phyloP scores from a whole-genome alignment of 208 protist genomes.

The Wallacemonas rigidus region DNA sequence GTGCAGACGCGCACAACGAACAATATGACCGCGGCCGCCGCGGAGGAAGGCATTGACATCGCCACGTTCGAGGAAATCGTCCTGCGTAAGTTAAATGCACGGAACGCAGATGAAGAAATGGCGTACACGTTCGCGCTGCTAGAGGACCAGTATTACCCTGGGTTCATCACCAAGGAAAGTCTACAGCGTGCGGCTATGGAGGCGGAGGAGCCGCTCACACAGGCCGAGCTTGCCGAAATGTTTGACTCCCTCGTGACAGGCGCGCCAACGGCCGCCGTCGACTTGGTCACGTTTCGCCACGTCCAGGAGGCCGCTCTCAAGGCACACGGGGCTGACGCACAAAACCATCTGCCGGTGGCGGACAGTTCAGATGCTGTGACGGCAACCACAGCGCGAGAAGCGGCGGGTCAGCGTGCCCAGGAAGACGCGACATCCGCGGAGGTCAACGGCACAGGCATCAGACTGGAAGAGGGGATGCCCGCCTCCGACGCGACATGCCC shows the following conservation, averaged over 20 bases:
- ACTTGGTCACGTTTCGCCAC: conserved; percentile 71
- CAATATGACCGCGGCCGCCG: conserved; percentile 11
- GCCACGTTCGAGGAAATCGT: conserved; percentile 77
- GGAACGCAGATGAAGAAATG: conserved; percentile 74
- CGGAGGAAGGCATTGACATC: conserved; percentile 54
- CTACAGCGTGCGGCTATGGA: conserved; percentile 51
- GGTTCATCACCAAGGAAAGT: conserved; percentile 86
- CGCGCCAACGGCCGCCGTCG: conserved; percentile 61
- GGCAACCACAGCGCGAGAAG: too few species aligned
- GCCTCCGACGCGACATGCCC: too few species aligned
- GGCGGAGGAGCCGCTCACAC: conserved; percentile 70
- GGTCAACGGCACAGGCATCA: too few species aligned
- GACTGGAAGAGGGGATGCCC: too few species aligned
- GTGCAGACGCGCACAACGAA: background rate
- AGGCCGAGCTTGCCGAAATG: conserved; percentile 83
- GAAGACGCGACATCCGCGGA: too few species aligned
- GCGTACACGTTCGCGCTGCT: conserved; percentile 71
- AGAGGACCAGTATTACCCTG: conserved; percentile 73
- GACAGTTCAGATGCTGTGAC: background rate
- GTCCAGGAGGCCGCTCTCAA: conserved; percentile 54
- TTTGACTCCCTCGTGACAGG: conserved; percentile 85
- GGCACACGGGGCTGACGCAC: conserved; percentile 30
- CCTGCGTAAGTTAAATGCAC: conserved; percentile 59
- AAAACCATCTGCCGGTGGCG: conserved; percentile 3
- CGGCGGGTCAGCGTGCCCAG: too few species aligned